Evolutionary conservation across 2,329 filamentous ascomycete genomes (phyloP), one percentile per base, ranked within the genome.

Genomic region (Coleophoma cylindrospora): DNA sequence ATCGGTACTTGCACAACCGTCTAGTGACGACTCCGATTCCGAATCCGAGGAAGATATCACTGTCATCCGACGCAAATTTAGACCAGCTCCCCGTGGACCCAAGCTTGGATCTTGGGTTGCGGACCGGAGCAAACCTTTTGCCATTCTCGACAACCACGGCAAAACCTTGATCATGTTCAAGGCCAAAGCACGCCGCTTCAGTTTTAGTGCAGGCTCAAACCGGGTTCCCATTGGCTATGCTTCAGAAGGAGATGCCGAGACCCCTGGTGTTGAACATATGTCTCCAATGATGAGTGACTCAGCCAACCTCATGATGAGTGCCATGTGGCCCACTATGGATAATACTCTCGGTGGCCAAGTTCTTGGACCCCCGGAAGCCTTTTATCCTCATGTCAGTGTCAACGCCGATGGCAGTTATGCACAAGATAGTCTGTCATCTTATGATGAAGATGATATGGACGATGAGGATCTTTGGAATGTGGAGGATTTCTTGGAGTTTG

Each of bases 261-360:
- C 34, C 15, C 34, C 38, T 17, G 34, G 45, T 13, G 34, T 32
- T 17, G 17, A 37, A 21, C 15, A 22, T 8, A 37, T 45, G 33
- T 64, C 62, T 47, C 81, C 84, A 14, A 81, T 87, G 61, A 70
- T 86, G 53, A 81, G 76, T 63, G 84, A 86, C 52, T 80, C 83
- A 15, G 83, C 84, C 50, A 87, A 89, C 52, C 77, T 91, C 56
- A 91, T 91, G 87, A 83, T 91, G 70, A 85, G 84, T 45, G 64
- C 62, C 7, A 71, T 82, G 66, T 77, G 78, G 56, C 51, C 59
- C 22, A 50, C 54, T n/a, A 52, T 61, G 21, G 55, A 57, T 32
- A 49, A 54, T 6, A 56, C 52, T 49, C 48, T 56, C 21, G 52
- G 52, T 36, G 81, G 80, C 5, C 83, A 87, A 61, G 76, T 82